Conservation (phyloP, 1,139 yeast species). For the Hemisphaericaspora subhashii region DNA sequence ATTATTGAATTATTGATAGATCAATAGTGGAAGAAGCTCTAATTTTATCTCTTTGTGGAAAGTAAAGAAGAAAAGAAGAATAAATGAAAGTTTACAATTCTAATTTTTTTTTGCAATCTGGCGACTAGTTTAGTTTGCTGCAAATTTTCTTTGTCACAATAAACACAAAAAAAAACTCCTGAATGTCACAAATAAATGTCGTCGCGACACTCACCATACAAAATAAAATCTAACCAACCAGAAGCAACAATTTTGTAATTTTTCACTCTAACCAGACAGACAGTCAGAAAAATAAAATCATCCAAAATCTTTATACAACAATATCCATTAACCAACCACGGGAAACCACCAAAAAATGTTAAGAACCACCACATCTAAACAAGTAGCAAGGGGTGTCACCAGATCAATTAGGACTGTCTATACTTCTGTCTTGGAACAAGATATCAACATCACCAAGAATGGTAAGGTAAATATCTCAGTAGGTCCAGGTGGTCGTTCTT, state of each 20-base stretch:
- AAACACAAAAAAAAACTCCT: too few species aligned
- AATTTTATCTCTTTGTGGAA: too few species aligned
- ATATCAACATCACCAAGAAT: constrained; percentile 70
- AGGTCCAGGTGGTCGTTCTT: constrained; percentile 83
- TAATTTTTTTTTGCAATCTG: too few species aligned
- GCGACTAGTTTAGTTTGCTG: too few species aligned
- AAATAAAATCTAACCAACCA: constrained; percentile 7
- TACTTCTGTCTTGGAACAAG: constrained; percentile 50
- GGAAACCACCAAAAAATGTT: constrained; percentile 23
- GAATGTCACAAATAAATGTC: too few species aligned
- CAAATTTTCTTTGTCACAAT: too few species aligned
- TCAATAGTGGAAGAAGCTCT: too few species aligned
- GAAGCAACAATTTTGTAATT: constrained; percentile 3
- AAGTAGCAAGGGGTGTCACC: constrained; percentile 14
- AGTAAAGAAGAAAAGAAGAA: too few species aligned
- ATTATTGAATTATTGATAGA: too few species aligned
- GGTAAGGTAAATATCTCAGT: constrained; percentile 72
- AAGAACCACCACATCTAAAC: constrained; percentile 25
- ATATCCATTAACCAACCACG: background rate
- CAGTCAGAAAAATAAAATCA: background rate
- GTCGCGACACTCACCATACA: constrained; percentile 2
- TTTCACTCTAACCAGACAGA: background rate
- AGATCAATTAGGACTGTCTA: constrained; percentile 30
- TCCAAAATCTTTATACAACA: background rate
- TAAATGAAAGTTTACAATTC: too few species aligned